A percentile compares a stretch with the other conserved stretches of the same genome.
Conservation (phyloP, 2,329 filamentous ascomycete species). For the Nannizzia gypsea region DNA sequence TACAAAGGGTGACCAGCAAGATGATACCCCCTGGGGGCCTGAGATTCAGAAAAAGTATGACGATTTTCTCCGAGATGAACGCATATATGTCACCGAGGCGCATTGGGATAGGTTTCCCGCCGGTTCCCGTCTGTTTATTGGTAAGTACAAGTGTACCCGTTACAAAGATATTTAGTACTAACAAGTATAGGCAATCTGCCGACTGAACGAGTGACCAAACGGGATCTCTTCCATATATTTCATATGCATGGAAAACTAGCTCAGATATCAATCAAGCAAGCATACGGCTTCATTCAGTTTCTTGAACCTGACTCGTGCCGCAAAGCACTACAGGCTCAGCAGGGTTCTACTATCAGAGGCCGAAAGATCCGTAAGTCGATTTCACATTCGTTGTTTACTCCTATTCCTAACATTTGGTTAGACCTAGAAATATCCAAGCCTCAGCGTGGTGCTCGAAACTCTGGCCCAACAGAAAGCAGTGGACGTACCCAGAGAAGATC, state of each 20-base stretch:
- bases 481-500: slow-evolving; percentile 39
- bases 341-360: slow-evolving; percentile 72
- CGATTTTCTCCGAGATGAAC: slow-evolving; percentile 40
- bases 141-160: slow-evolving; percentile 20
- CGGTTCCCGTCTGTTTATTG: slow-evolving; percentile 40
- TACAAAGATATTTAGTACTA: not conserved
- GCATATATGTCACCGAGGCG: slow-evolving; percentile 41
- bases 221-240: slow-evolving; percentile 86
- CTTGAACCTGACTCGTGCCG: slow-evolving; percentile 63
- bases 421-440: slow-evolving; percentile 84
- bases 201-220: slow-evolving; percentile 84
- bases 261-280: slow-evolving; percentile 92
- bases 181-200: slow-evolving; percentile 63
- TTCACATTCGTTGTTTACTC: slow-evolving; percentile 14
- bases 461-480: slow-evolving; percentile 29
- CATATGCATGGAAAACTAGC: slow-evolving; percentile 73
- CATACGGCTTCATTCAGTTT: slow-evolving; percentile 95
- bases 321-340: slow-evolving; percentile 62
- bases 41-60: slow-evolving; percentile 40
- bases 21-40: slow-evolving; percentile 38
- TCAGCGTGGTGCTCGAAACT: slow-evolving; percentile 64
- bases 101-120: slow-evolving; percentile 41
- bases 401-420: slow-evolving; percentile 25
- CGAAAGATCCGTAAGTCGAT: slow-evolving; percentile 72
- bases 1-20: slow-evolving; percentile 18